Conservation (phyloP, 306 rosid species). For the Acacia confusa region DNA sequence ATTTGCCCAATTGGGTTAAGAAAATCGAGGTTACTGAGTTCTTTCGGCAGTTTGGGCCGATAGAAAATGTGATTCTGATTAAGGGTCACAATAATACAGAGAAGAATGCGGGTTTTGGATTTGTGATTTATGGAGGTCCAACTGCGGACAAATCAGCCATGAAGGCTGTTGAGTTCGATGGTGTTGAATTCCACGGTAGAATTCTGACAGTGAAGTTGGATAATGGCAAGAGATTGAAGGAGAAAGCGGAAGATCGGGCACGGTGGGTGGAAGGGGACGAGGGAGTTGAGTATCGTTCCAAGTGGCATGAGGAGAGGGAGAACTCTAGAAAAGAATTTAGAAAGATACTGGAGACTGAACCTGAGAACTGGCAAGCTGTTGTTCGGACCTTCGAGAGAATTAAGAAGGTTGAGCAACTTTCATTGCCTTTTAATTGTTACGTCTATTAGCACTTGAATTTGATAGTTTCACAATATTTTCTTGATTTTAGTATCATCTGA, state of each 20-base stretch:
- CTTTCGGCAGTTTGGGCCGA: slow-evolving; percentile 86
- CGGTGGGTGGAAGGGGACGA: slow-evolving; percentile 64
- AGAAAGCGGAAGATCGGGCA: slow-evolving; percentile 54
- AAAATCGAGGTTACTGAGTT: slow-evolving; percentile 67
- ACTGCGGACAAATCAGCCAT: slow-evolving; percentile 59
- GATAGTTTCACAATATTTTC: not conserved
- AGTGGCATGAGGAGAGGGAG: slow-evolving; percentile 89
- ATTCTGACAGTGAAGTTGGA: slow-evolving; percentile 81
- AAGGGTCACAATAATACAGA: slow-evolving; percentile 56
- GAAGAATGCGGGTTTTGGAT: slow-evolving; percentile 82
- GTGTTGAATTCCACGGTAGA: slow-evolving; percentile 87
- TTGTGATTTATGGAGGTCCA: slow-evolving; percentile 57
- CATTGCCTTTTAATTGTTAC: not conserved
- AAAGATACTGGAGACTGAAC: slow-evolving; percentile 74
- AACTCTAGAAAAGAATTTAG: slow-evolving; percentile 54
- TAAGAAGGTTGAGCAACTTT: slow-evolving; percentile 62
- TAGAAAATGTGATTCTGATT: slow-evolving; percentile 68
- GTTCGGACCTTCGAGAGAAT: slow-evolving; percentile 67
- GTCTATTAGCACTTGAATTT: not conserved
- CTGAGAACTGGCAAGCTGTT: slow-evolving; percentile 93
- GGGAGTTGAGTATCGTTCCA: slow-evolving; percentile 51
- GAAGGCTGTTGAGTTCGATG: slow-evolving; percentile 90
- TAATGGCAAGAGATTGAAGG: slow-evolving; percentile 73
- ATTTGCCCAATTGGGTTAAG: slow-evolving; percentile 81
- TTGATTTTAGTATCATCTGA: not conserved